Percentiles rank a stretch among this genome's conserved stretches.
These are phyloP conservation scores for Austroboletus rostrupii DNA, from an alignment of 1,284 basidiomycete genomes.

Conservation along the genomic window DNA sequence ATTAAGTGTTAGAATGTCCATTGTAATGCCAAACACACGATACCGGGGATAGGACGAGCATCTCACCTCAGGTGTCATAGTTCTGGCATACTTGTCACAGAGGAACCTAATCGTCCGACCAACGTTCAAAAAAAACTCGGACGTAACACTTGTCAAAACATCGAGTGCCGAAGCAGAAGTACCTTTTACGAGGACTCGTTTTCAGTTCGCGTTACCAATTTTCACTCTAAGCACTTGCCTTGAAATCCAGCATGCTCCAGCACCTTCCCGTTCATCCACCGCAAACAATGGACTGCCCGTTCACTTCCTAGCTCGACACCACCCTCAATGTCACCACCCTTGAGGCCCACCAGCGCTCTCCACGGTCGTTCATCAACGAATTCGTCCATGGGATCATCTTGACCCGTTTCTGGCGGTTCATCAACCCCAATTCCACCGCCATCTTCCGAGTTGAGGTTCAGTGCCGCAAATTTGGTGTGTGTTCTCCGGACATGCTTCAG, in stretches of 20 bases:
- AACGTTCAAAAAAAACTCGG: conserved; percentile 82
- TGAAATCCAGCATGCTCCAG: conserved; percentile 89
- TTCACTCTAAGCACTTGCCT: conserved; percentile 45
- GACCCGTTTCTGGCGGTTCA: conserved; percentile 21
- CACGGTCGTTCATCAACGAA: conserved; percentile 52
- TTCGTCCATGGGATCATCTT: conserved; percentile 34
- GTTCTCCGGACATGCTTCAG: conserved; percentile 66
- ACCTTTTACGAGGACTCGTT: conserved; percentile 36
- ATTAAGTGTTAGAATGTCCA: conserved; percentile 8
- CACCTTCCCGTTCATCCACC: conserved; percentile 70
- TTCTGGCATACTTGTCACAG: conserved; percentile 73
- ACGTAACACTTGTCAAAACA: conserved; percentile 74
- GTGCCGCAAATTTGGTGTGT: conserved; percentile 62
- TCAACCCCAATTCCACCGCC: conserved; percentile 35
- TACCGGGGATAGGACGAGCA: background rate
- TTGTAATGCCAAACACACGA: conserved; percentile 3
- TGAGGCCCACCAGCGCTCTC: conserved; percentile 30
- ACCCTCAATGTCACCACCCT: conserved; percentile 12
- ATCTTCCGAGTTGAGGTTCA: conserved; percentile 47
- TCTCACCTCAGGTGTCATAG: conserved; percentile 79
- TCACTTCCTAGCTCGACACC: conserved; percentile 45
- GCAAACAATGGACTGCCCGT: conserved; percentile 55
- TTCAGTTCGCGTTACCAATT: background rate
- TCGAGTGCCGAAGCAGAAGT: conserved; percentile 70
- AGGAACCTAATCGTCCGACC: conserved; percentile 83